Base-by-base conservation (phyloP, 2,329 filamentous ascomycete species). In the Fusarium bulbicola region DNA sequence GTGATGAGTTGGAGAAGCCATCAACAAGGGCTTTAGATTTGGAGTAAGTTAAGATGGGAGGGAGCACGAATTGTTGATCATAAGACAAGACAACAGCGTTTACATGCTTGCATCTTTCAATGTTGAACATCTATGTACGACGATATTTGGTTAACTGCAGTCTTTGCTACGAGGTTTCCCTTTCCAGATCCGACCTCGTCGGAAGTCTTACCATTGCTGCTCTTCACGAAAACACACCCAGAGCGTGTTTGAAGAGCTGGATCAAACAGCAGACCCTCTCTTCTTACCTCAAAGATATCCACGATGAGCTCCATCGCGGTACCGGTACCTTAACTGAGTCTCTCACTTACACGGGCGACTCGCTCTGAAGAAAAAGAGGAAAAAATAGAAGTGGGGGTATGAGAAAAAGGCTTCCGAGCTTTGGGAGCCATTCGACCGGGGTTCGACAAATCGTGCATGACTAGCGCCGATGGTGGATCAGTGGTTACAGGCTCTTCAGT, bases 381-480 rank as follows among this genome's bases (percentile, higher is more conserved):
- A 65, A 71, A 65, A 46, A 50, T 26, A 45, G 34, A 50, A 52
- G 69, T 73, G 70, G 64, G 62, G 69, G 26, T 59, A 15, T 36
- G 15, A 59, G 50, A 43, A 63, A 71, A 60, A 65, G 47, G 53
- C 37, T 67, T 56, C 50, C 42, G 59, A 70, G 49, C 47, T 66
- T 62, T 53, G 46, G 47, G 52, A 70, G 45, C 63, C 67, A 68
- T 66, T 39, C 28, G 71, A 76, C 76, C 57, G 52, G 76, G 76
- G 66, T 77, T 76, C 73, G 75, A 77, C 76, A 77, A 75, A 77
- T 77, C 74, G 75, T 77, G 76, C 76, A 77, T 77, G 62, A 73
- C 60, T 77, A 77, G 76, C 72, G 70, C 32, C 53, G 37, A 69
- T 67, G 43, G 66, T 74, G 74, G 75, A 42, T 59, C 21, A 40